phyloP scores from a whole-genome alignment of 768 basidiomycete genomes.

The Postia placenta region DNA sequence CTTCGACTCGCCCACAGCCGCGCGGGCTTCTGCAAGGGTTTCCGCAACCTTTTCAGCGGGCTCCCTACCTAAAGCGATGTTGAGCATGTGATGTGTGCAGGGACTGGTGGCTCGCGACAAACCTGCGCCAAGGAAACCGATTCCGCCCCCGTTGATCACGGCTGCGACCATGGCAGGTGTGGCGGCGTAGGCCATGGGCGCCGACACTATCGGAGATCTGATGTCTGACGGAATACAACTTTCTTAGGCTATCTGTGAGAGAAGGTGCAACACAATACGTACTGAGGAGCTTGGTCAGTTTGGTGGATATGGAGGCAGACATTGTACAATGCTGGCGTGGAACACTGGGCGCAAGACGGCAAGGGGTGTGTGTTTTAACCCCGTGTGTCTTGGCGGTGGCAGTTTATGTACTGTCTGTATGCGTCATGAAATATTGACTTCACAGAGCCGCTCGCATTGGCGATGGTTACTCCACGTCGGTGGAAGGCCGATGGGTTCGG shows the following conservation, averaged over 20 bases:
- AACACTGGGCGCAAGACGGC: no score
- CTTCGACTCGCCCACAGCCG: constrained; percentile 14
- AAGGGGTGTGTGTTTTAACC: no score
- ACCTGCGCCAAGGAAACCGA: constrained; percentile 73
- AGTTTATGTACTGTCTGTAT: no score
- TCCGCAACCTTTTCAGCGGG: constrained; percentile 46
- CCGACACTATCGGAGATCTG: not conserved
- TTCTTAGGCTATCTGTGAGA: not conserved
- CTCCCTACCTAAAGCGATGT: constrained; percentile 39
- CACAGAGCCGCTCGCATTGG: no score
- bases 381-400: no score
- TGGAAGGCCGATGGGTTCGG: no score
- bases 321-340: no score
- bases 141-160: constrained; percentile 63
- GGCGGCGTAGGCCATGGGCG: not conserved
- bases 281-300: not conserved
- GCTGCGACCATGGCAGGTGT: constrained; percentile 1
- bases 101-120: no score
- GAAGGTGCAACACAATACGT: not conserved
- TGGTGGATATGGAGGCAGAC: not conserved
- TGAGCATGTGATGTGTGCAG: constrained; percentile 16
- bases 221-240: not conserved
- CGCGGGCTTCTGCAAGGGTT: constrained; percentile 32
- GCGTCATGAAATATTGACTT: no score
- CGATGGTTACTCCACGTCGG: no score